These are phyloP conservation scores for Taphrina communis DNA, from an alignment of 1,139 yeast genomes.

Conservation along the genomic window DNA sequence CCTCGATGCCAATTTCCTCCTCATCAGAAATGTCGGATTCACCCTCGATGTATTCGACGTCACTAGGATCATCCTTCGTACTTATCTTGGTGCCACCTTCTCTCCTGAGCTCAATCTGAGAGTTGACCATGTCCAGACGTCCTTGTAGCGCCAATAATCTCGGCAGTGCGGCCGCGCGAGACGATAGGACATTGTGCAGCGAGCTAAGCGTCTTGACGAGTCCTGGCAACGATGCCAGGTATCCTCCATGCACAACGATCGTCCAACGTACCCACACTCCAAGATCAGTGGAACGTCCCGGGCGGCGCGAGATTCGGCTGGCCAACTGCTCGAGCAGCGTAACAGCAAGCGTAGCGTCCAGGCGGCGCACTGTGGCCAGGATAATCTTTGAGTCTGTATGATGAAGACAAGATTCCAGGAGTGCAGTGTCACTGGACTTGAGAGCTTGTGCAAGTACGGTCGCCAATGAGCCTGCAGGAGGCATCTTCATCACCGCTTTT, in stretches of 20 bases:
- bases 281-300: constrained; percentile 72
- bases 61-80: constrained; percentile 42
- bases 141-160: constrained; percentile 83
- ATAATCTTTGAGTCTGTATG: constrained; percentile 77
- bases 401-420: constrained; percentile 74
- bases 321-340: constrained; percentile 78
- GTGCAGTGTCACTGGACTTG: constrained; percentile 53
- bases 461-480: constrained; percentile 52
- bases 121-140: constrained; percentile 70
- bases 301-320: constrained; percentile 75
- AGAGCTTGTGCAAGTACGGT: constrained; percentile 55
- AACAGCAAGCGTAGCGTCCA: constrained; percentile 76
- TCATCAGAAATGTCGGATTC: constrained; percentile 40
- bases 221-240: constrained; percentile 71
- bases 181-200: constrained; percentile 74
- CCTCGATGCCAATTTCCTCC: constrained; percentile 42
- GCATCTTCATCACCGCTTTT: constrained; percentile 32
- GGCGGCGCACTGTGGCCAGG: constrained; percentile 69
- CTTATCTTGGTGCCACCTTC: constrained; percentile 55
- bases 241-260: constrained; percentile 87
- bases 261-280: constrained; percentile 94
- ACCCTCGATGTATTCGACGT: constrained; percentile 42
- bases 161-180: constrained; percentile 77
- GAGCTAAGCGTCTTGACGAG: constrained; percentile 71
- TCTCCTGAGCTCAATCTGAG: constrained; percentile 71